phyloP scores from a whole-genome alignment of 768 basidiomycete species.

The Pholiota molesta region DNA sequence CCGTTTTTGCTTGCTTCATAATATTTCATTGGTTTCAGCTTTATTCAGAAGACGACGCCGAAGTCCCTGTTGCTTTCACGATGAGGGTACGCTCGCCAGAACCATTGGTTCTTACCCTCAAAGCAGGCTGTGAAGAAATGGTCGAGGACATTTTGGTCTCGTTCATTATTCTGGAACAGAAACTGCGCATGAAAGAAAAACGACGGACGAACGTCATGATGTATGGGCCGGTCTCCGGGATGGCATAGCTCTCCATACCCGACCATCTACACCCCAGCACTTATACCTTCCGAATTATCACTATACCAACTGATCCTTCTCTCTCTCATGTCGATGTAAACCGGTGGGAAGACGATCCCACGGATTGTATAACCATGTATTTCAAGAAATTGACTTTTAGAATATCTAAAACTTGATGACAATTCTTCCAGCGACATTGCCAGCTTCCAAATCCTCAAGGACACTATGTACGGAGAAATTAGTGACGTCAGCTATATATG shows the following conservation, averaged over 20 bases:
- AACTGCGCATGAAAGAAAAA: conserved; percentile 20
- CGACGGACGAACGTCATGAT: conserved; percentile 16
- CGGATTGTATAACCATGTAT: neutral
- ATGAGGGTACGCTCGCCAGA: neutral
- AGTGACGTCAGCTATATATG: neutral
- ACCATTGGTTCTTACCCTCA: neutral
- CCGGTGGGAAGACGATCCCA: no score
- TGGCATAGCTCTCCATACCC: neutral
- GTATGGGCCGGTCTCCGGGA: conserved; percentile 11
- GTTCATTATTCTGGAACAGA: conserved; percentile 18
- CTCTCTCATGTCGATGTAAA: no score
- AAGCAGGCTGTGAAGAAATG: conserved; percentile 5
- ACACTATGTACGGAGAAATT: conserved; percentile 23
- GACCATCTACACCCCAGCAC: neutral
- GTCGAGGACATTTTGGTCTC: conserved; percentile 19
- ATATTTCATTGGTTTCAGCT: neutral
- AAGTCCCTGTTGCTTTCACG: neutral
- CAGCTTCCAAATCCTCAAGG: conserved; percentile 29
- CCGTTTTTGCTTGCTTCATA: neutral
- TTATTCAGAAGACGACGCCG: neutral
- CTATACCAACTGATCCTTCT: neutral
- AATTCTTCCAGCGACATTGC: conserved; percentile 36
- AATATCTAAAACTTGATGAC: conserved; percentile 27
- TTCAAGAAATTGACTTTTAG: neutral
- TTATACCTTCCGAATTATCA: neutral